Base-by-base conservation (phyloP, 2,329 filamentous ascomycete genomes). In the Penicillium brasilianum region DNA sequence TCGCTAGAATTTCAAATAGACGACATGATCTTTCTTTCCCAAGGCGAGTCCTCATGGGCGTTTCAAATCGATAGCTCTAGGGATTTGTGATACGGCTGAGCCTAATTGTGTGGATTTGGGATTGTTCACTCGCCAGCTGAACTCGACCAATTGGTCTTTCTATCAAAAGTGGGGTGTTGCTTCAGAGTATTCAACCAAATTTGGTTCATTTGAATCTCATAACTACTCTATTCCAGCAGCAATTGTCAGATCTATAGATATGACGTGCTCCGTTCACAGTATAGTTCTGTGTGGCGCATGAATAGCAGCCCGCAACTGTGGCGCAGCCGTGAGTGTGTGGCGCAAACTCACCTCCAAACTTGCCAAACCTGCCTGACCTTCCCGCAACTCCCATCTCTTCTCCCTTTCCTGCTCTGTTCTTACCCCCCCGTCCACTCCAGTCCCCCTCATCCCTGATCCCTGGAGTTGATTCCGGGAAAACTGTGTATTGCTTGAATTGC, bases 351-450 rank as follows among this genome's bases (percentile, higher is more conserved):
- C 63, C 67, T 66, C 63, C 63, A 60, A 66, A 68, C 64, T 41
- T 54, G 52, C 25, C 37, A 54, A 54, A 54, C 52, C 51, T 54
- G 51, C 51, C 64, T 68, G 66, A 63, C 62, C 66, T 64, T 68
- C 68, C 67, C 62, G 65, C 63, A 68, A 60, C 67, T 62, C 66
- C 50, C 65, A 64, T 66, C 62, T 64, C 64, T 66, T 66, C 64
- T 64, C 65, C 64, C 65, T 68, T 64, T 63, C 68, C 63, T 60
- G 28, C n/a, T 41, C 36, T 32, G 52, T 44, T 60, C 58, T 60
- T 67, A n/a, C 63, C 61, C 58, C 57, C 62, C 66, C 60, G 46
- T 63, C 56, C 39, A 58, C 6, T 46, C 28, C 60, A 64, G 57
- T 50, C 57, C 39, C 34, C 30, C 56, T 64, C 52, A 59, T 53